Base-by-base conservation (phyloP, 2,329 filamentous ascomycete genomes). In the Teratosphaeria gauchensis region DNA sequence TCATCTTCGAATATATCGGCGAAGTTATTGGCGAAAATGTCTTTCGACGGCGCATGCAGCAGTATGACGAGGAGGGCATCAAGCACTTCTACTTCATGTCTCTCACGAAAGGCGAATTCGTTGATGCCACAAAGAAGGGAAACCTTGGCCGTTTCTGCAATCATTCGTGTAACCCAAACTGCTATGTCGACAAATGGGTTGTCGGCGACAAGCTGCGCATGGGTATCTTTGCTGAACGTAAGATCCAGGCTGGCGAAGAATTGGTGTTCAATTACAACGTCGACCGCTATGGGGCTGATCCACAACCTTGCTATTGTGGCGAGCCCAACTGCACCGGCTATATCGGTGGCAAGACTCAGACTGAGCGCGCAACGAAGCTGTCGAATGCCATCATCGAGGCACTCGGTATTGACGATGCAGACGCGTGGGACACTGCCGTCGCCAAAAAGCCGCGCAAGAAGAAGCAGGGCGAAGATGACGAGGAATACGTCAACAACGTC, bases 41-140 rank as follows among this genome's bases (percentile, higher is more conserved):
- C 11, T 97, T 97, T 71, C 88, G 91, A 58, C 85, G 86, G 59
- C 90, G 94, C 62, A 96, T 95, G 86, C 78, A 90, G 46, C 88
- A 95, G 69, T 99, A 99, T 74, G 91, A 96, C 71, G 83, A 94
- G 54, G 90, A 97, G 73, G 92, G 92, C 61, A 96, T 99, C 80
- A 96, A 95, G 74, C 94, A 99, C 75, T 99, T 99, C 74, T 99
- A 99, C 76, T 99, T 99, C 78, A 99, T 99, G 94, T 97, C 94
- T 31, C 85, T 99, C 62, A 95, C 85, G 71, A 95, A 95, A 73
- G 89, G 86, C 69, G 94, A 97, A 73, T 99, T 97, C 71, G 91
- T 99, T 60, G 94, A 99, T 75, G 94, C 94, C 24, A 99, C 94
- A 9, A 95, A 94, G 72, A 95, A 90, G 73, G 94, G 94, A 55